phyloP scores from a whole-genome alignment of 305 asterid genomes.

The Solanum hybrid region DNA sequence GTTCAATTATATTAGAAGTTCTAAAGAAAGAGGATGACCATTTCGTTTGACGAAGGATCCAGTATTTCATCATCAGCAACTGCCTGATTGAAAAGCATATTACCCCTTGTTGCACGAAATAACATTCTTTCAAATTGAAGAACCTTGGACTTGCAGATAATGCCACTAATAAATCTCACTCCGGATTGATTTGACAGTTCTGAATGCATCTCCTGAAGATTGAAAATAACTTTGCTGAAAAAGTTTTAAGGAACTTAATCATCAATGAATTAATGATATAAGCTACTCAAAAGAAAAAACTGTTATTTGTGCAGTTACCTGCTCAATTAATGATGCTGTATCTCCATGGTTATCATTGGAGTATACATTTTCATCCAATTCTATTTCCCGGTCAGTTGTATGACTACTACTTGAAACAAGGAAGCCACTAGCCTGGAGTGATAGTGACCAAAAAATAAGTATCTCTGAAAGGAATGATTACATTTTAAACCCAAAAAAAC shows the following conservation, averaged over 20 bases:
- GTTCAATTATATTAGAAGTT: not conserved
- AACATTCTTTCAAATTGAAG: conserved; percentile 87
- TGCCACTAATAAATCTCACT: conserved; percentile 87
- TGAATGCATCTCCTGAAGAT: conserved; percentile 74
- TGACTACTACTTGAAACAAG: conserved; percentile 64
- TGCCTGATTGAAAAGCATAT: conserved; percentile 95
- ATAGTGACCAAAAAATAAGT: not conserved
- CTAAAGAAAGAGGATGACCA: conserved; percentile 40
- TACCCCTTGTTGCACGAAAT: conserved; percentile 97
- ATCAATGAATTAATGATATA: not conserved
- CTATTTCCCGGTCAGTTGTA: conserved; percentile 55
- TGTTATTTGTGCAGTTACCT: conserved; percentile 34
- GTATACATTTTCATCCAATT: conserved; percentile 65
- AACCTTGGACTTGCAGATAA: conserved; percentile 71
- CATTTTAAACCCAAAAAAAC: not conserved
- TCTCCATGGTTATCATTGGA: conserved; percentile 43
- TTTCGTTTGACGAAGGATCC: conserved; percentile 81
- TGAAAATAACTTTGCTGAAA: conserved; percentile 23
- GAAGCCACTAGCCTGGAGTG: conserved; percentile 74
- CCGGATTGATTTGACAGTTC: conserved; percentile 75
- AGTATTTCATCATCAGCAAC: conserved; percentile 62
- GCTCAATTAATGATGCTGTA: conserved; percentile 65
- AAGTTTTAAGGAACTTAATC: not conserved
- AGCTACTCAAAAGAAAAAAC: not conserved
- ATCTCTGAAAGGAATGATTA: not conserved